Base-by-base conservation (phyloP, 2,329 filamentous ascomycete genomes). In the Coniochaeta prunicola region DNA sequence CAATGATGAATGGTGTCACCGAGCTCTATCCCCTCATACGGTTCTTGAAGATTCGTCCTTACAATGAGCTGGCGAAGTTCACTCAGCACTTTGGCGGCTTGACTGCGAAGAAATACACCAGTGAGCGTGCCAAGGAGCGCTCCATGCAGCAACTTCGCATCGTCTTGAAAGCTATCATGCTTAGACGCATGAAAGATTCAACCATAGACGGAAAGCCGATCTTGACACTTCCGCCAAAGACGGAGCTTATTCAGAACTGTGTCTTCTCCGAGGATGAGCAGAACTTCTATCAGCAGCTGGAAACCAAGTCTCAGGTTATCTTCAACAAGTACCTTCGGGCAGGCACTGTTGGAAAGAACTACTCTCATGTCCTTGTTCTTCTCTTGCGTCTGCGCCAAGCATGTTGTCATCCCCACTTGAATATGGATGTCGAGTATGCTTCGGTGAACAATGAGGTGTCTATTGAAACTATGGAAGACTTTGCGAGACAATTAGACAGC, bases 1-100 rank as follows among this genome's bases (percentile, higher is more conserved):
- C 90, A 0, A 92, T 93, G 88, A 94, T 94, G 88, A 96, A 96
- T 65, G 85, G 81, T 13, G 84, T 93, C 2, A 77, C 83, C 26
- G 92, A 97, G 66, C 77, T 96, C 3, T 92, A 84, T 66, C 89
- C 91, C 0, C 74, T 96, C 21, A 78, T 96, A 50, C 81, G 83
- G 2, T 97, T 96, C 67, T 77, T 96, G 17, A 79, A 80, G 2
- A 92, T 96, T 67, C 80, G 80, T 60, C 91, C 91, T 2, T 96
- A 94, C 70, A 83, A 82, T 65, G 77, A 82, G 15, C 82, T 81
- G 74, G 74, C 81, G 0, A 74, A 76, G 24, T 96, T 96, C 70
- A 80, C 80, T 45, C 63, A 66, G 59, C 80, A 83, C 4, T 83
- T 83, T 62, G 75, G 71, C n/a, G 62, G 61, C 26, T 63, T 71